Base-by-base conservation (phyloP, 352 stramenopile species). In the Phytophthora pinifolia region DNA sequence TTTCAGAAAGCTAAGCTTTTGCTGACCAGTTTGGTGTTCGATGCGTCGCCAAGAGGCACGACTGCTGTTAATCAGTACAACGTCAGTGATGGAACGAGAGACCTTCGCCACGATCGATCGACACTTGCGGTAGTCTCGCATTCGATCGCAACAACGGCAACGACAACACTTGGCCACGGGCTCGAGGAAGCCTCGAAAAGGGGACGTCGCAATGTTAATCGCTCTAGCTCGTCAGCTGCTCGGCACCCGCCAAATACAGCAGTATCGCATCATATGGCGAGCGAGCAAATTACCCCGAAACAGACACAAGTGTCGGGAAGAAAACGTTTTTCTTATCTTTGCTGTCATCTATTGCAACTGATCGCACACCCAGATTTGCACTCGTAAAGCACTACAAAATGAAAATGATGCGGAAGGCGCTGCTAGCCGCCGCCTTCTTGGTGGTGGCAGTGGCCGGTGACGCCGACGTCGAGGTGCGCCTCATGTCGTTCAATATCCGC, bases 401-500 rank as follows among this genome's bases (percentile, higher is more conserved):
- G n/a, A n/a, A n/a, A n/a, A n/a, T n/a, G n/a, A n/a, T n/a, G n/a
- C n/a, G n/a, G n/a, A n/a, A n/a, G n/a, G n/a, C n/a, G 42, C 37
- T 80, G 20, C 58, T 66, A 20, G 36, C 55, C 20, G 54, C 53
- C 46, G 62, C 54, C 20, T 68, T 39, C 20, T 46, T 65, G 3
- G 4, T 68, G 20, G 53, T 35, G 33, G 20, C 33, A 14, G 62
- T 34, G 20, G 52, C 39, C 27, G 67, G 41, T n/a, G 45, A 47
- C 8, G 55, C 81, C 3, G 73, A 83, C 47, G 66, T 88, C 31
- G 15, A 73, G 17, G 72, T 86, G 43, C 76, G 79, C 49, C 60
- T 83, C 18, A 78, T 89, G 80, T 83, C 76, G 45, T 93, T 93
- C 65, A 93, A 93, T 58, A 65, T 93, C 22, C 83, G 80, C 60